Evolutionary conservation across 2,329 filamentous ascomycete species (phyloP), one percentile per base, ranked within the genome.

Genomic region (Remersonia thermophila): DNA sequence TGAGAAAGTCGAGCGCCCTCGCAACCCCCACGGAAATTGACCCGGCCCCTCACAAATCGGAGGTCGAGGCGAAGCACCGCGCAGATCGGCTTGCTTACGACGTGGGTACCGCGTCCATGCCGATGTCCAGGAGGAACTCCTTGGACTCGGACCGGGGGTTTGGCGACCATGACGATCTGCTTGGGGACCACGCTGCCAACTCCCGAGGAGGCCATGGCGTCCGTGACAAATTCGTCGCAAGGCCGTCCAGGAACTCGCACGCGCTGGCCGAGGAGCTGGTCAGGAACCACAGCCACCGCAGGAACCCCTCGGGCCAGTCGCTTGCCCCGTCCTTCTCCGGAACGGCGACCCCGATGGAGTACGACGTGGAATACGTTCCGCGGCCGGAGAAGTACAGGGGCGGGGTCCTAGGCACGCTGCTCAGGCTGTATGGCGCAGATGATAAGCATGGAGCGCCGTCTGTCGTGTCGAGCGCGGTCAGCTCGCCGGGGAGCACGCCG

Each of bases 351-450:
- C 56, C 56, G 69, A 33, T 83, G 61, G 32, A 77, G 70, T 31
- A 76, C 49, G 43, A 85, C 61, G 29, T 71, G 51, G 55, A 70
- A 20, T 83, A 83, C 50, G 71, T 83, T 13, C 74, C 78, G 30
- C 66, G 67, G 29, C 82, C 82, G 4, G 59, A 66, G 15, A 71
- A 78, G 43, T 87, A 83, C 53, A 73, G 77, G 33, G 79, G 77
- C 20, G 82, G 84, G 20, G 73, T 89, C 32, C 62, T 93, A 1
- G 77, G 78, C 2, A 79, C 77, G 0, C 61, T 93, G 0, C 61
- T 91, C 33, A 83, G 78, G 54, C 65, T 86, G 8, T 79, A 83
- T 50, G 68, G 74, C 23, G 18, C 37, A 40, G 62, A 72, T 41
- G 62, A 65, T 31, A 53, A 48, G 46, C 47, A 49, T 16, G 33